phyloP scores from a whole-genome alignment of 2,329 filamentous ascomycete species.

The Trichophyton mentagrophytes region DNA sequence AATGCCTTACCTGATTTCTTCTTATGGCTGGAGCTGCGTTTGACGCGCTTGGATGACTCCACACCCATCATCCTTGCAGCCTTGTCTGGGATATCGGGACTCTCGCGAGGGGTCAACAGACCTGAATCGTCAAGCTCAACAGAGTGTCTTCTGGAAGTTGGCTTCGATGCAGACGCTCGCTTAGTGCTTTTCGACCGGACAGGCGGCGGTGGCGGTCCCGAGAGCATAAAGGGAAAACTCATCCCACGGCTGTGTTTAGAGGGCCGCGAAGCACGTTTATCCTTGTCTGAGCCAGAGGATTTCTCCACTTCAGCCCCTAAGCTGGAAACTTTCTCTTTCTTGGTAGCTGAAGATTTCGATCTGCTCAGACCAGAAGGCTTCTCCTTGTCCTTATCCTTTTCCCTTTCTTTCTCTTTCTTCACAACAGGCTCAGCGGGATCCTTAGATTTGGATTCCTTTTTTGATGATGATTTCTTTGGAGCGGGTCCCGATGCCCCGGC shows the following conservation, averaged over 20 bases:
- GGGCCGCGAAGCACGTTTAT: constrained; percentile 43
- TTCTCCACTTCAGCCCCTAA: constrained; percentile 46
- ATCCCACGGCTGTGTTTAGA: constrained; percentile 45
- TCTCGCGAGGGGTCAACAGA: constrained; percentile 58
- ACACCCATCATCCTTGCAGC: constrained; percentile 65
- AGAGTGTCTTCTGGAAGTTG: constrained; percentile 52
- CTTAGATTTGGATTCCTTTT: constrained; percentile 37
- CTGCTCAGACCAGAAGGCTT: constrained; percentile 32
- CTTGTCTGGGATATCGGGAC: constrained; percentile 55
- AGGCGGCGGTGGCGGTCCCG: constrained; percentile 50
- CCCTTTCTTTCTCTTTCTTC: constrained; percentile 20
- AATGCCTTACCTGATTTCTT: constrained; percentile 7
- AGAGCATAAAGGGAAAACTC: constrained; percentile 55
- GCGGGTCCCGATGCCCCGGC: constrained; percentile 20
- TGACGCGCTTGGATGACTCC: constrained; percentile 34
- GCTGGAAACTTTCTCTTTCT: constrained; percentile 43
- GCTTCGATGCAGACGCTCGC: constrained; percentile 44
- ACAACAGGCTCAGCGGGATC: constrained; percentile 22
- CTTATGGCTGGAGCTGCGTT: constrained; percentile 25
- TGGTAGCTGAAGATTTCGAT: constrained; percentile 45
- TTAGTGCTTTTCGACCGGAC: constrained; percentile 49
- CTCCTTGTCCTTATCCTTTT: constrained; percentile 27
- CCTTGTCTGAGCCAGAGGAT: constrained; percentile 62
- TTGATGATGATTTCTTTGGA: constrained; percentile 34
- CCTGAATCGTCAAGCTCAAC: constrained; percentile 51